These are phyloP conservation scores for Lyophyllum decastes DNA, from an alignment of 768 basidiomycete species.

Conservation along the genomic window DNA sequence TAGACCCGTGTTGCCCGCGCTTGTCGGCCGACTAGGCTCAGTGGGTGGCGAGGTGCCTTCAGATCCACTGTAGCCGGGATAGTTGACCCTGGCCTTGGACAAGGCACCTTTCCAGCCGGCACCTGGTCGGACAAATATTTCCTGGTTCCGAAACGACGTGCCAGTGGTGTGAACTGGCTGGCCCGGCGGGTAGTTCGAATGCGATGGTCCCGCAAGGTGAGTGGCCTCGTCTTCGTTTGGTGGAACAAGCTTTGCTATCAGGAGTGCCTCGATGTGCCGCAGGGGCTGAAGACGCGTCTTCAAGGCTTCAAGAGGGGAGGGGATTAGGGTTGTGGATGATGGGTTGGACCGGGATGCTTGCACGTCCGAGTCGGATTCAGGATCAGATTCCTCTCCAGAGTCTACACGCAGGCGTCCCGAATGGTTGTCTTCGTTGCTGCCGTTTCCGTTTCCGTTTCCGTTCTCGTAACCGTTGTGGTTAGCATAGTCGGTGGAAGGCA, in stretches of 20 bases:
- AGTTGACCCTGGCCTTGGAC: conserved; percentile 41
- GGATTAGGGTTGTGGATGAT: conserved; percentile 24
- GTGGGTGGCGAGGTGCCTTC: conserved; percentile 13
- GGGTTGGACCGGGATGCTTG: conserved; percentile 25
- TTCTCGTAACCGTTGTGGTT: conserved; percentile 10
- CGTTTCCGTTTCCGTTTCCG: conserved; percentile 8
- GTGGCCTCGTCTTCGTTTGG: conserved; percentile 62
- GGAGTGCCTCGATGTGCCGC: conserved; percentile 65
- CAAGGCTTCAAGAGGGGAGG: conserved; percentile 52
- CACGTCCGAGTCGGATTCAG: conserved; percentile 25
- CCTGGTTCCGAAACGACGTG: conserved; percentile 38
- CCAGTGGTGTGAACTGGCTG: conserved; percentile 15
- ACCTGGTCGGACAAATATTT: conserved; percentile 67
- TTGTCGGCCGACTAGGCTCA: conserved; percentile 35
- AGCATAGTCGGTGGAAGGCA: conserved; percentile 12
- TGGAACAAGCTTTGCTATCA: conserved; percentile 71
- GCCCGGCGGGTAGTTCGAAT: conserved; percentile 19
- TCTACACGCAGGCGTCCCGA: conserved; percentile 11
- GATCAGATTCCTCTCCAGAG: conserved; percentile 23
- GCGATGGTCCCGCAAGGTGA: conserved; percentile 32
- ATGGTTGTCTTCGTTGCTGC: conserved; percentile 8
- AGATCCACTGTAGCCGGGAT: conserved; percentile 27
- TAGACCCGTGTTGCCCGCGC: conserved; percentile 45
- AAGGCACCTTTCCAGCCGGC: conserved; percentile 65
- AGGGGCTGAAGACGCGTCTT: conserved; percentile 66